Base-by-base conservation (phyloP, 2,329 filamentous ascomycete genomes). In the Cordyceps fumosorosea region DNA sequence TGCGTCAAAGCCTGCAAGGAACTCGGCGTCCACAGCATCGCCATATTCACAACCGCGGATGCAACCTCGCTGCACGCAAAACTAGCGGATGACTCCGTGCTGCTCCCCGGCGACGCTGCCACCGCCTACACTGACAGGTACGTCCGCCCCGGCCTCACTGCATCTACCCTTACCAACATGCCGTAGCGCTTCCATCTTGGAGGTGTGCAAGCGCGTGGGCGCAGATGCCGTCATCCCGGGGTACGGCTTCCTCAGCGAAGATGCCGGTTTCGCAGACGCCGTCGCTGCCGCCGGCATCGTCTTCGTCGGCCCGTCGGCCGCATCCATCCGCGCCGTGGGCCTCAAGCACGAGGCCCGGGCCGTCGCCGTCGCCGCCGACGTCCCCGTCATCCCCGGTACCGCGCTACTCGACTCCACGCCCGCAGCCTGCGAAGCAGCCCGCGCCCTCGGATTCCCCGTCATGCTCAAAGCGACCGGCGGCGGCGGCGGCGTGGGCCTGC, bases 241-340 rank as follows among this genome's bases (percentile, higher is more conserved):
- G 3, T 88, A 88, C 73, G 86, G 86, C 1, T 88, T 87, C 64
- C 71, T 88, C 3, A 83, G 80, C 8, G 85, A 88, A 62, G 86
- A 87, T 67, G 78, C 81, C 7, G 78, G 81, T 10, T 89, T 89
- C 66, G 84, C 85, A 0, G 70, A 75, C 54, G 70, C 77, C 24
- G 80, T 84, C 8, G 67, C 74, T 7, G 73, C 78, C 18, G 81
- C 82, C 0, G 84, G 83, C 0, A 75, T 87, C 60, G 73, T 74
- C 0, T 88, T 84, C 69, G 79, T 83, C 2, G 86, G 86, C 0
- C 86, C 86, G 0, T 77, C 76, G 3, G 75, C 82, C 0, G 74
- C 77, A 29, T 73, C 73, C 20, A 85, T 87, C 59, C 76, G 81
- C 62, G 77, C 77, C 0, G 83, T 87, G 67, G 84, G 85, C 1